A percentile compares a stretch with the other conserved stretches of the same genome.
Evolutionary conservation across 495 filamentous ascomycete species (phyloP).

Genomic region (Hypomontagnella monticulosa): DNA sequence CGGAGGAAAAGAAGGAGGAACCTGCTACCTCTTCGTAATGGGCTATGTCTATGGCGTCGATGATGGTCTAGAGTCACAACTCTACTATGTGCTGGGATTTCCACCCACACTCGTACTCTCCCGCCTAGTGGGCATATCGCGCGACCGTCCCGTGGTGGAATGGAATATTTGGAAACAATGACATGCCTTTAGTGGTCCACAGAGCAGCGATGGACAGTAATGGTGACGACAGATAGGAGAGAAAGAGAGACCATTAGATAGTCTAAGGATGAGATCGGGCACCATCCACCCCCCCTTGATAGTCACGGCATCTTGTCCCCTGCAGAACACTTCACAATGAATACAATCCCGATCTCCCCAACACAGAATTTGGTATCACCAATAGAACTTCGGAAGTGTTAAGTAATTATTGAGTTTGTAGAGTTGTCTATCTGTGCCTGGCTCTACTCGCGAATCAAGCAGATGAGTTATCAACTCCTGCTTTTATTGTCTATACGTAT

Average conservation of each 20-base stretch:
- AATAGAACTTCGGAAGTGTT: slow-evolving; percentile 24
- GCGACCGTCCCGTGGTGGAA: slow-evolving; percentile 12
- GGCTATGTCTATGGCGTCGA: background rate
- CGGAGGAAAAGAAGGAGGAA: slow-evolving; percentile 46
- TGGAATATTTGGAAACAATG: slow-evolving; percentile 31
- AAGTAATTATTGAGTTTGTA: background rate
- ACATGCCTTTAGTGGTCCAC: slow-evolving; percentile 11
- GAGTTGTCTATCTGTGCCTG: background rate
- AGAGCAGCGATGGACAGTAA: slow-evolving; percentile 27
- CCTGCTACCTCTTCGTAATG: slow-evolving; percentile 38
- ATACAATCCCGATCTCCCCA: slow-evolving; percentile 40
- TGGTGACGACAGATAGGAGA: slow-evolving; percentile 19
- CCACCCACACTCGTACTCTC: slow-evolving; percentile 7
- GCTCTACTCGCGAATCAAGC: background rate
- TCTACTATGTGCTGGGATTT: slow-evolving; percentile 3
- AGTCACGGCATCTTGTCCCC: slow-evolving; percentile 45
- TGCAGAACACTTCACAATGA: slow-evolving; percentile 44
- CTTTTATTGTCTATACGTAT: too few relatives aligned
- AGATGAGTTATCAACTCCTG: too few relatives aligned
- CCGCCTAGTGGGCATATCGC: slow-evolving; percentile 9
- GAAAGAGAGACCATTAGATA: slow-evolving; percentile 42
- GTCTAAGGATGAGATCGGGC: slow-evolving; percentile 37
- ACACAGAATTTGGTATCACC: slow-evolving; percentile 6
- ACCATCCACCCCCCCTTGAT: slow-evolving; percentile 26
- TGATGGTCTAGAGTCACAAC: background rate